A percentile compares a stretch with the other conserved stretches of the same genome.
These are phyloP conservation scores for Lablab purpureus DNA, from an alignment of 306 rosid species.

Conservation along the genomic window DNA sequence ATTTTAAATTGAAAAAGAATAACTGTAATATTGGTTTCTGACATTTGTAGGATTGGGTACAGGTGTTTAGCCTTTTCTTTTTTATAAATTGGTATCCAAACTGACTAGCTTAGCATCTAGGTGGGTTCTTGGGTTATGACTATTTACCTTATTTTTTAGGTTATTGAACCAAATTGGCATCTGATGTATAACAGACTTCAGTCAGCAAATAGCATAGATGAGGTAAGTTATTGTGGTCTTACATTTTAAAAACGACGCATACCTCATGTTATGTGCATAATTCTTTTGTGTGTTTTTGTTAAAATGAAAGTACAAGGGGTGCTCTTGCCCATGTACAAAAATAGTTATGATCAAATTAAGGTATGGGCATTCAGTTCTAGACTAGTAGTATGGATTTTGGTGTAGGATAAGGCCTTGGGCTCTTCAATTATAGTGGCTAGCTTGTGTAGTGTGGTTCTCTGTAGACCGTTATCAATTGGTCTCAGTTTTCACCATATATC, in stretches of 20 bases:
- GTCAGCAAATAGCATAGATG: conserved; percentile 93
- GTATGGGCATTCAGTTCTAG: neutral
- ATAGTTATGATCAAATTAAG: neutral
- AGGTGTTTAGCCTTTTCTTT: conserved; percentile 22
- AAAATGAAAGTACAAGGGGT: neutral
- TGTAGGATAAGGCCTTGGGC: neutral
- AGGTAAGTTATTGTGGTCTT: conserved; percentile 56
- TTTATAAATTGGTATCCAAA: conserved; percentile 38
- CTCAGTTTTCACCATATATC: neutral
- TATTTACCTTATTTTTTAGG: conserved; percentile 58
- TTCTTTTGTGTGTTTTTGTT: neutral
- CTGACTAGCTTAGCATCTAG: conserved; percentile 38
- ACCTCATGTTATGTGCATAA: conserved; percentile 16
- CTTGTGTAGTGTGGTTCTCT: neutral
- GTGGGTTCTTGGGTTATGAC: conserved; percentile 29
- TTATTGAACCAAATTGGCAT: conserved; percentile 97
- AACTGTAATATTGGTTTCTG: neutral
- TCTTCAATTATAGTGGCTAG: neutral
- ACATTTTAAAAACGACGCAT: conserved; percentile 31
- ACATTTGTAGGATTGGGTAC: conserved; percentile 2
- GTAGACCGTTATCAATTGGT: neutral
- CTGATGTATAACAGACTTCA: conserved; percentile 87
- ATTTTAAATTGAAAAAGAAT: conserved; percentile 26
- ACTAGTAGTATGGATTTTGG: neutral
- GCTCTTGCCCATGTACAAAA: neutral